These are phyloP conservation scores for Malbranchea cinnamomea DNA, from an alignment of 2,329 filamentous ascomycete genomes.

Conservation along the genomic window DNA sequence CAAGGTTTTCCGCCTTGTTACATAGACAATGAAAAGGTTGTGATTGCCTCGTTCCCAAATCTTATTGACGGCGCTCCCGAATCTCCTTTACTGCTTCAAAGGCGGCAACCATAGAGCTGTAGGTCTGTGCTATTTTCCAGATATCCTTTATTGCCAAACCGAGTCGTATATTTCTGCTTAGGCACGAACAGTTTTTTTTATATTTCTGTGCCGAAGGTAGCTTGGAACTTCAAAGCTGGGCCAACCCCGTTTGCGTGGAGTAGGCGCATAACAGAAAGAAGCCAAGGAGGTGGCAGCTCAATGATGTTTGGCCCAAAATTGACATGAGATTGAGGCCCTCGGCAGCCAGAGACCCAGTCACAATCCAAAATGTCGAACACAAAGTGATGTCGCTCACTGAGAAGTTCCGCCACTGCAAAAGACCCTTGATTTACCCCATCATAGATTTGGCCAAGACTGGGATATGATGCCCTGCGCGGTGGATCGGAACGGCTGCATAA, in stretches of 20 bases:
- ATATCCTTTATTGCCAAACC: background rate
- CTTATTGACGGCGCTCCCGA: background rate
- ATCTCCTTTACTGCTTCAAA: constrained; percentile 1
- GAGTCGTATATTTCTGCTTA: background rate
- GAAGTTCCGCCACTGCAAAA: too few relatives aligned
- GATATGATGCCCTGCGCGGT: background rate
- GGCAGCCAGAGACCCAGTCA: constrained; percentile 8
- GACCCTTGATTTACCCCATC: too few relatives aligned
- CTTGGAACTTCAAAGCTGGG: background rate
- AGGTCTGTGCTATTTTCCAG: background rate
- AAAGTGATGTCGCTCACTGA: too few relatives aligned
- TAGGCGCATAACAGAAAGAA: constrained; percentile 3
- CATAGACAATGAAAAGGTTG: constrained; percentile 3
- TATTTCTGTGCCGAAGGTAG: constrained; percentile 3
- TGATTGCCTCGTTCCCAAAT: constrained; percentile 4
- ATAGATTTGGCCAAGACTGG: too few relatives aligned
- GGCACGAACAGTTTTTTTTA: background rate
- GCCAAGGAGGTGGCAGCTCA: background rate
- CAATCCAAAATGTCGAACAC: constrained; percentile 8
- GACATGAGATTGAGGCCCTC: constrained; percentile 7
- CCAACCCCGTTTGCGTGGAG: constrained; percentile 1
- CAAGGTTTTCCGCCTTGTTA: constrained; percentile 15
- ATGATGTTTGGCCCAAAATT: constrained; percentile 3
- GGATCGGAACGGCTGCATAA: background rate
- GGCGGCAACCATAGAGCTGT: constrained; percentile 3